Evolutionary conservation across 768 basidiomycete genomes (phyloP).

Genomic region (Russula ochroleuca): DNA sequence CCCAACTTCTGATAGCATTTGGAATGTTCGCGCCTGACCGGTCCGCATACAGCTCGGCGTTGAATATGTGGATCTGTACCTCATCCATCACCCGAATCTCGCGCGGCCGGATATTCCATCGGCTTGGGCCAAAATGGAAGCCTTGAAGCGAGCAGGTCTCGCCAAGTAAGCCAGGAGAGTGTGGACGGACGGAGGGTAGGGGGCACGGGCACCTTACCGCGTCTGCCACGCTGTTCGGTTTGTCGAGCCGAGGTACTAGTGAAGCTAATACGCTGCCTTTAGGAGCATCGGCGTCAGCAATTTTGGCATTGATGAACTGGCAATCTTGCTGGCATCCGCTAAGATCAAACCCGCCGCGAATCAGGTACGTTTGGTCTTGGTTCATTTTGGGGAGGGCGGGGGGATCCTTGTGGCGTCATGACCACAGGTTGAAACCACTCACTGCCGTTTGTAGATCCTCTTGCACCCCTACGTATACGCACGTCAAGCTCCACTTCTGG

Average conservation of each 20-base stretch:
- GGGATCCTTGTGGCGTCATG: background rate
- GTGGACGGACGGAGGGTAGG: background rate
- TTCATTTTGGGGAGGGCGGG: background rate
- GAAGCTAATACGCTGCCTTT: background rate
- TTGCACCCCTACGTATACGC: constrained; percentile 68
- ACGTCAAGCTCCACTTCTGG: constrained; percentile 50
- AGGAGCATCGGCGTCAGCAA: constrained; percentile 76
- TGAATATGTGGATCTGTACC: constrained; percentile 63
- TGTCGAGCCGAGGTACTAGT: too few species aligned
- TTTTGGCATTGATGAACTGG: constrained; percentile 53
- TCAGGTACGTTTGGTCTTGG: constrained; percentile 47
- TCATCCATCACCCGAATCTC: constrained; percentile 56
- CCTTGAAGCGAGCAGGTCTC: constrained; percentile 50
- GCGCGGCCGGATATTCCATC: constrained; percentile 56
- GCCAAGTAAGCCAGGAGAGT: constrained; percentile 44
- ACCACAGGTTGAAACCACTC: background rate
- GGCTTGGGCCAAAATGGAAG: constrained; percentile 62
- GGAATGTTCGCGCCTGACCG: background rate
- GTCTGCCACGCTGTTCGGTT: background rate
- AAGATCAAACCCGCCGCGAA: constrained; percentile 64
- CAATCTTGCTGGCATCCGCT: constrained; percentile 51
- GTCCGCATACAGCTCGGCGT: constrained; percentile 49
- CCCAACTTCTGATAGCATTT: background rate
- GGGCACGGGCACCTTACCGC: background rate
- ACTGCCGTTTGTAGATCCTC: constrained; percentile 43